A percentile compares a stretch with the other conserved stretches of the same genome.
Evolutionary conservation across 148 eudicot genomes (phyloP).

Genomic region (Beta vulgaris): DNA sequence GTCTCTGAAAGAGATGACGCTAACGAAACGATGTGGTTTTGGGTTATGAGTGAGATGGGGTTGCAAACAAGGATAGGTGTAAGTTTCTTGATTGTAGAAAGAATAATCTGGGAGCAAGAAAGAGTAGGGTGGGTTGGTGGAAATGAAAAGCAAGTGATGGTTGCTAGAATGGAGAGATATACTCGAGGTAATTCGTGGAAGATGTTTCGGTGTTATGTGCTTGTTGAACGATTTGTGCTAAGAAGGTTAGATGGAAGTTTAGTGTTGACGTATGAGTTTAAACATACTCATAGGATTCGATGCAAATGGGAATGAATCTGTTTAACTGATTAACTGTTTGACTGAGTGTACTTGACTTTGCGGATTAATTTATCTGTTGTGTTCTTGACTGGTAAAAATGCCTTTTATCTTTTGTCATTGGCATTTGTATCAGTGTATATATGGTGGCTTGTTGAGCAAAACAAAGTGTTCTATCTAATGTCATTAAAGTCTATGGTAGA

Average conservation of each 20-base stretch:
- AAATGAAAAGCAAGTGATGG: constrained; percentile 6
- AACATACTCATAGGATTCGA: constrained; percentile 7
- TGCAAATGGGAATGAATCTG: constrained; percentile 12
- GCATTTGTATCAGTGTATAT: no score
- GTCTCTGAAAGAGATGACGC: constrained; percentile 6
- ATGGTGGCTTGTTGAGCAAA: neutral
- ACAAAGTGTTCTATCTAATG: no score
- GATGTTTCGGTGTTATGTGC: constrained; percentile 10
- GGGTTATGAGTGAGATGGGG: neutral
- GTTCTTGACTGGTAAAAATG: no score
- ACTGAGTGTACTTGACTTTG: no score
- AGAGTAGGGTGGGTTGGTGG: constrained; percentile 11
- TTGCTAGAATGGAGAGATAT: neutral
- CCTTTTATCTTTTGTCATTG: no score
- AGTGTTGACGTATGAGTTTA: constrained; percentile 8
- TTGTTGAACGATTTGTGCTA: constrained; percentile 14
- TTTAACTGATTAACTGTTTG: no score
- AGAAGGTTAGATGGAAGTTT: constrained; percentile 16
- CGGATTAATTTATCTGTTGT: no score
- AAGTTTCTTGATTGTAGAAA: constrained; percentile 8
- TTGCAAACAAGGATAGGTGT: neutral
- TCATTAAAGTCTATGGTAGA: no score
- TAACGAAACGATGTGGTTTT: neutral
- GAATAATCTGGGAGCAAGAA: constrained; percentile 20
- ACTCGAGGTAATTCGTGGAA: constrained; percentile 3